Percentiles rank a stretch among this genome's conserved stretches.
These are phyloP conservation scores for Conoideocrella luteorostrata DNA, from an alignment of 2,329 filamentous ascomycete species.

Conservation along the genomic window DNA sequence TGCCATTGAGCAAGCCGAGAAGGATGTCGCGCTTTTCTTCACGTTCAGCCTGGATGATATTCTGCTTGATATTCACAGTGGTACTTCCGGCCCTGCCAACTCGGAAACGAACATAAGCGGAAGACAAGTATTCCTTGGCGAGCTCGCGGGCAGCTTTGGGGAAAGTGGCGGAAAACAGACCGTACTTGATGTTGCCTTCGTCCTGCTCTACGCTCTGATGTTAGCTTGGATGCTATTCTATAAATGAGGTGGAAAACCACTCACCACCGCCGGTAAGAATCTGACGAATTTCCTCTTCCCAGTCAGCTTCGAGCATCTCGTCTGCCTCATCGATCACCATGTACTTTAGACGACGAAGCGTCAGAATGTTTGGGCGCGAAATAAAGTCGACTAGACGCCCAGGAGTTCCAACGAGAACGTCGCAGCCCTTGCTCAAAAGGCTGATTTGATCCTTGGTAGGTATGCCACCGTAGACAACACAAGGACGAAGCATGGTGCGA, in stretches of 20 bases:
- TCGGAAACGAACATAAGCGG: constrained; percentile 70
- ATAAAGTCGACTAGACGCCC: constrained; percentile 85
- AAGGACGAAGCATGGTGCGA: constrained; percentile 87
- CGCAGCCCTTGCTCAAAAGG: constrained; percentile 77
- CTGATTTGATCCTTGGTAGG: constrained; percentile 62
- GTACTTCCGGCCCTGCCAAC: constrained; percentile 83
- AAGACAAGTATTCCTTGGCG: constrained; percentile 67
- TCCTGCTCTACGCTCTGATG: constrained; percentile 55
- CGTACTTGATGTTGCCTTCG: constrained; percentile 59
- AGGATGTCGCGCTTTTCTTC: constrained; percentile 63
- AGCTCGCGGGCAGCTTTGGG: constrained; percentile 71
- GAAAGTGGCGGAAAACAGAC: constrained; percentile 95
- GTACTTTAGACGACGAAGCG: constrained; percentile 70
- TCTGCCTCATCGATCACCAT: constrained; percentile 90
- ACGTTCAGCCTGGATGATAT: constrained; percentile 61
- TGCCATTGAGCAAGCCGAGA: constrained; percentile 63
- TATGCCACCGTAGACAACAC: constrained; percentile 80
- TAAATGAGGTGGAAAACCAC: constrained; percentile 21
- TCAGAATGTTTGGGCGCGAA: constrained; percentile 59
- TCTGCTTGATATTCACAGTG: constrained; percentile 76
- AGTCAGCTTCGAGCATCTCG: constrained; percentile 77
- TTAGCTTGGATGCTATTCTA: constrained; percentile 18
- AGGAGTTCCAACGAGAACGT: constrained; percentile 81
- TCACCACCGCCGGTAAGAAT: constrained; percentile 78
- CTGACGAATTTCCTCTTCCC: constrained; percentile 67